Evolutionary conservation across 202 grass and related monocot genomes (phyloP), one percentile per base, ranked within the genome.

Genomic region (Setaria viridis): DNA sequence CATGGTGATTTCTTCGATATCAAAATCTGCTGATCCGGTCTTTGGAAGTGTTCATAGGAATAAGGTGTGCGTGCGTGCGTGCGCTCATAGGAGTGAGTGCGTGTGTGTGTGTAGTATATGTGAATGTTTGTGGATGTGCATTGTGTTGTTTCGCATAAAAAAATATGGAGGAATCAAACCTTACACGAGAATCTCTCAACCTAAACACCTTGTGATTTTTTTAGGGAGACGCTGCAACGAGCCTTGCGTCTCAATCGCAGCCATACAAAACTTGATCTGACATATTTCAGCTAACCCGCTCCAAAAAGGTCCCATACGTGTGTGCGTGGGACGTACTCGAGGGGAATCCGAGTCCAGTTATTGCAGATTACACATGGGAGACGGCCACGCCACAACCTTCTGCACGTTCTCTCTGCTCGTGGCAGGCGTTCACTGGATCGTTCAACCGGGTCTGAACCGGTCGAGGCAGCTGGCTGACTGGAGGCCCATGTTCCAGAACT

Each of bases 401-500:
- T 75, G 13, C 51, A 33, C 29, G 10, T 11, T 43, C 39, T 11
- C 11, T 65, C 0, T 14, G 70, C 25, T 32, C 30, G 17, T 16
- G 32, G 56, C 47, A 34, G 55, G 1, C 14, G 5, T 46, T 46
- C 48, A 1, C 37, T 8, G 3, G 4, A 13, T 34, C 20, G 50
- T 16, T 69, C 70, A 57, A 0, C 11, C 2, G 41, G 70, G 54
- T 70, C 84, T 89, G 81, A 98, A 98, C 59, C 89, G 76, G 68
- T 98, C 93, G 17, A 98, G 91, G 82, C 91, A 90, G 53, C 88
- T 95, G 10, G 93, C 91, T 1, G 89, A 86, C 32, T 85, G 55
- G 21, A 98, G 91, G 3, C 91, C 96, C 82, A 85, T 86, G 53
- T 88, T 94, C 96, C 96, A 98, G 55, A 98, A 98, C 47, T 74